Evolutionary conservation across 805 yeast genomes (phyloP), one percentile per base, ranked within the genome.

Genomic region (Lipomyces spencermartinsiae): DNA sequence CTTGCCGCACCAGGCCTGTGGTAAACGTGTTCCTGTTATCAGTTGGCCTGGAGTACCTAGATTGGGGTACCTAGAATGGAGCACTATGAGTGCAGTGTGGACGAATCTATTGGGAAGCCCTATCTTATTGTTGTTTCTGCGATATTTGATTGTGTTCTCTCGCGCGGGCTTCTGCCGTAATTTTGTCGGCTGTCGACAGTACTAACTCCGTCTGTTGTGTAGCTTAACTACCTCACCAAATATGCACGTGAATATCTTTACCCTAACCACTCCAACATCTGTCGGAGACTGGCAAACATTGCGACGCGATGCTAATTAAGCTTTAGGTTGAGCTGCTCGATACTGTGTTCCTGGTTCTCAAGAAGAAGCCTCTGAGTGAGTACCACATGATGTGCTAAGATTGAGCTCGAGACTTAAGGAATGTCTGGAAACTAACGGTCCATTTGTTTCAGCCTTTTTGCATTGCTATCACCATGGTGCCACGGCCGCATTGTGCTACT

Each of bases 381-480:
- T 61, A 10, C 29, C 19, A 31, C 56, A 16, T 43, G 7, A 43
- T 19, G 29, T n/a, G 49, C 9, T n/a, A 25, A 25, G 29, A 25
- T 25, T 25, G 1, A 43, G 49, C 19, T 16, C 19, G 16, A 4
- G 4, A 14, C 16, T 16, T 7, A n/a, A 43, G 8, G 6, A 43
- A 43, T 3, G 49, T 19, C 4, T 43, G 10, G 49, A 43, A 7
- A 43, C 49, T 43, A 43, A 43, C n/a, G 19, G 10, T 25, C 9
- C 29, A 29, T 29, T 43, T 39, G 6, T 25, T n/a, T 4, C 51
- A 70, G 73, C 95, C 70, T 95, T 94, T 78, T 84, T 94, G 78
- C 99, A 94, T 81, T 92, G 97, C 64, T 94, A 93, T 81, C 99
- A 94, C 81, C 98, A 94, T 77, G 99, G 99, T 72, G 98, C 98